These are phyloP conservation scores for Aureobasidium namibiae DNA, from an alignment of 2,329 filamentous ascomycete species.

Conservation along the genomic window DNA sequence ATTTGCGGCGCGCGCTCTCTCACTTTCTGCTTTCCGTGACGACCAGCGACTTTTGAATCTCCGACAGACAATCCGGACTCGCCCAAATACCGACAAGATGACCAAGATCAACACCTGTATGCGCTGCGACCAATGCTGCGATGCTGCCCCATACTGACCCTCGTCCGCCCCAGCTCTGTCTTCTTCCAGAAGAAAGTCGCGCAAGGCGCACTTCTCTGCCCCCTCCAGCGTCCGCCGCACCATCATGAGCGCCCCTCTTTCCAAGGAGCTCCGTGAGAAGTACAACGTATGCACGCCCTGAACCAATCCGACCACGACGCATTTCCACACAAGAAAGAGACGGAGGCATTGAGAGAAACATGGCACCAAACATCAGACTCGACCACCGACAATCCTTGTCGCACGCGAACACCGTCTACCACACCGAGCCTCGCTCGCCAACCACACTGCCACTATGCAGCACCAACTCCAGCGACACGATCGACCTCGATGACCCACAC, in stretches of 20 bases:
- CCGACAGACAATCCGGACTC: conserved; percentile 11
- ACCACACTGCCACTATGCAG: neutral
- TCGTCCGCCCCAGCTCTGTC: conserved; percentile 45
- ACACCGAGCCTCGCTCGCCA: neutral
- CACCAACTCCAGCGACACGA: neutral
- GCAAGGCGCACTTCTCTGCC: conserved; percentile 95
- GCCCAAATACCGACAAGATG: conserved; percentile 47
- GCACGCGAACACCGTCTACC: neutral
- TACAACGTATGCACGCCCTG: conserved; percentile 67
- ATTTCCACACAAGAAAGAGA: neutral
- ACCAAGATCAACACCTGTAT: conserved; percentile 59
- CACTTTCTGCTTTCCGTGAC: neutral
- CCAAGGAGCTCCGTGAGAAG: conserved; percentile 97
- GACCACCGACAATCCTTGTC: neutral
- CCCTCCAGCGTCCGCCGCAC: conserved; percentile 88
- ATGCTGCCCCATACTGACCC: neutral
- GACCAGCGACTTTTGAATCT: conserved; percentile 13
- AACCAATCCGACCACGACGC: neutral
- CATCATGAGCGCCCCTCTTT: conserved; percentile 94
- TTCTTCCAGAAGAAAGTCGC: conserved; percentile 95
- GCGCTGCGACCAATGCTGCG: conserved; percentile 22
- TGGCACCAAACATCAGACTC: neutral
- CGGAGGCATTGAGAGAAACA: conserved; percentile 3
- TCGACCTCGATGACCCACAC: neutral
- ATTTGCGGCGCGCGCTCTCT: neutral